Evolutionary conservation across 441 rosid genomes (phyloP), one percentile per base, ranked within the genome.

Genomic region (Aleurites moluccanus): DNA sequence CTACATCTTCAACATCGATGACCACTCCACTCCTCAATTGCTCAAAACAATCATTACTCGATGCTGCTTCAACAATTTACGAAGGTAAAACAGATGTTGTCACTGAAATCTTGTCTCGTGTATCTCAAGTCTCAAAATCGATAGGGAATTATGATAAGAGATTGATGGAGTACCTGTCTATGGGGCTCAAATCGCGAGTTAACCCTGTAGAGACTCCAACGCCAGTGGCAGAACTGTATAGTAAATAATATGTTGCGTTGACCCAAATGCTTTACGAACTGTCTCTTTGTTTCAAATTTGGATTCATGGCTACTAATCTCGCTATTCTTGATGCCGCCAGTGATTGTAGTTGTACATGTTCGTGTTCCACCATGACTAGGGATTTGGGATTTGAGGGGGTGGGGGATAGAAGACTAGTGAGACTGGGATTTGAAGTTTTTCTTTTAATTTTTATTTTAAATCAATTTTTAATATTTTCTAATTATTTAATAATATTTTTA

Each of bases 301-400:
- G 97, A 21, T 91, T 93, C 82, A 73, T 84, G 91, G 94, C 98
- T 20, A n/a, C n/a, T n/a, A n/a, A n/a, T n/a, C n/a, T n/a, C n/a
- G n/a, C n/a, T n/a, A n/a, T n/a, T n/a, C n/a, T n/a, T n/a, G n/a
- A n/a, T n/a, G n/a, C n/a, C n/a, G n/a, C n/a, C n/a, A n/a, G n/a
- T n/a, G n/a, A n/a, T n/a, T n/a, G n/a, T n/a, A n/a, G n/a, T n/a
- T n/a, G n/a, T n/a, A n/a, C n/a, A n/a, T n/a, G n/a, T n/a, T n/a
- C n/a, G n/a, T n/a, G n/a, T n/a, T n/a, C n/a, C n/a, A n/a, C n/a
- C n/a, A n/a, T n/a, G n/a, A n/a, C n/a, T n/a, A n/a, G n/a, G n/a
- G n/a, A n/a, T n/a, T n/a, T n/a, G n/a, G n/a, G n/a, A n/a, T n/a
- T n/a, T n/a, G n/a, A n/a, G n/a, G n/a, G n/a, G n/a, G n/a, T n/a